These are phyloP conservation scores for Salix viminalis DNA, from an alignment of 345 rosid genomes.

Conservation along the genomic window DNA sequence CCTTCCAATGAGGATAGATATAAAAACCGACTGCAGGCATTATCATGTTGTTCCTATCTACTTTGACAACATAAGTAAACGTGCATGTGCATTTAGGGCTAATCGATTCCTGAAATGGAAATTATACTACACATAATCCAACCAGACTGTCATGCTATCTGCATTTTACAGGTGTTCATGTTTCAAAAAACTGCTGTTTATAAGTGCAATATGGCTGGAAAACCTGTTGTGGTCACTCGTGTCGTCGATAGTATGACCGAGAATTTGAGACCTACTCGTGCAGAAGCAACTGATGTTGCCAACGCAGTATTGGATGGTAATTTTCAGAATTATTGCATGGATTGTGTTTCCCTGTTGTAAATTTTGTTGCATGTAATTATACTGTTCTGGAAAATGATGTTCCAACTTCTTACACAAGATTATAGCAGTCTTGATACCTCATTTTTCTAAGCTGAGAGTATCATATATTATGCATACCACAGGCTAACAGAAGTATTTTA, in stretches of 20 bases:
- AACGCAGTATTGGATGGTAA: constrained; percentile 97
- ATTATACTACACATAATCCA: background rate
- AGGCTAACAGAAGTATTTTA: background rate
- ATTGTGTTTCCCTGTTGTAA: background rate
- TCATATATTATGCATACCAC: background rate
- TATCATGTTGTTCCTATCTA: background rate
- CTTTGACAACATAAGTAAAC: background rate
- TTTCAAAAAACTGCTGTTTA: constrained; percentile 86
- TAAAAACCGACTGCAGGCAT: background rate
- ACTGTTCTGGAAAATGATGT: background rate
- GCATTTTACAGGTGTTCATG: constrained; percentile 63
- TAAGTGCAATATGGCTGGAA: constrained; percentile 97
- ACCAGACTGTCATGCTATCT: background rate
- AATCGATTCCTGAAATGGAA: background rate
- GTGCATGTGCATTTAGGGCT: background rate
- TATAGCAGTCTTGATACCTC: background rate
- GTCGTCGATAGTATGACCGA: constrained; percentile 98
- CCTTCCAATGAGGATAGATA: background rate
- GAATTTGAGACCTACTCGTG: constrained; percentile 97
- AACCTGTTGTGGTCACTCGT: constrained; percentile 85
- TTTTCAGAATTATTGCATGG: background rate
- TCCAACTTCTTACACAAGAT: background rate
- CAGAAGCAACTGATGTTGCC: constrained; percentile 99
- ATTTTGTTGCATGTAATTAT: background rate
- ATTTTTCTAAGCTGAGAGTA: background rate